Evolutionary conservation across 441 rosid species (phyloP), one percentile per base, ranked within the genome.

Genomic region (Aquilaria agallochum): DNA sequence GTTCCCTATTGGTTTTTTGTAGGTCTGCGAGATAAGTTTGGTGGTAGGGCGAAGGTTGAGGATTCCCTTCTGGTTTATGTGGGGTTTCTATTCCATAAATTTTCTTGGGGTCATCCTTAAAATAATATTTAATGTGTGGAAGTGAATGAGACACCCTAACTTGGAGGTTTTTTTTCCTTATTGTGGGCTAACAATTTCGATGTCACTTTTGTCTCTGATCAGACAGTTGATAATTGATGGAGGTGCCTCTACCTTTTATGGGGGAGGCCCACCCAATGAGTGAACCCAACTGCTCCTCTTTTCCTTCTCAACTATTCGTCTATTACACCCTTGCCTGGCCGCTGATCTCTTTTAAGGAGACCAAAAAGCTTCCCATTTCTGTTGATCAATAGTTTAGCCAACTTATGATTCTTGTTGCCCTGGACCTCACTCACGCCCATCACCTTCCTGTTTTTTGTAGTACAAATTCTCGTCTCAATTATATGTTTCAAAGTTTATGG

Each of bases 341-440:
- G 49, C 53, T 49, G 65, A 50, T 34, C 58, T 63, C 74, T 70
- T 74, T 59, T 63, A 55, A 66, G 72, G 72, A 66, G 55, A 74
- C 74, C 61, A 45, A 62, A 62, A 69, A 5, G 42, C 32, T 13
- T 63, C 42, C 34, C 1, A 50, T 11, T 32, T 55, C 66, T 46
- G 14, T 61, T 45, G 5, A 5, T 4, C n/a, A 62, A 36, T 11
- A 62, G 30, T 15, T 2, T n/a, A 20, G 10, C 54, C 54, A 51
- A 27, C 54, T 51, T 20, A 20, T 20, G 27, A 20, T 20, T 20
- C 27, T 20, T 20, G 27, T 20, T 20, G 27, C 27, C 27, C 27
- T 20, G 27, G 27, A 20, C 27, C 27, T 20, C 27, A 20, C 27
- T 20, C 27, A 20, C 27, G 27, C 27, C 20, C 20, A 20, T 20